phyloP scores from a whole-genome alignment of 495 filamentous ascomycete species.

The Tuber brumale region DNA sequence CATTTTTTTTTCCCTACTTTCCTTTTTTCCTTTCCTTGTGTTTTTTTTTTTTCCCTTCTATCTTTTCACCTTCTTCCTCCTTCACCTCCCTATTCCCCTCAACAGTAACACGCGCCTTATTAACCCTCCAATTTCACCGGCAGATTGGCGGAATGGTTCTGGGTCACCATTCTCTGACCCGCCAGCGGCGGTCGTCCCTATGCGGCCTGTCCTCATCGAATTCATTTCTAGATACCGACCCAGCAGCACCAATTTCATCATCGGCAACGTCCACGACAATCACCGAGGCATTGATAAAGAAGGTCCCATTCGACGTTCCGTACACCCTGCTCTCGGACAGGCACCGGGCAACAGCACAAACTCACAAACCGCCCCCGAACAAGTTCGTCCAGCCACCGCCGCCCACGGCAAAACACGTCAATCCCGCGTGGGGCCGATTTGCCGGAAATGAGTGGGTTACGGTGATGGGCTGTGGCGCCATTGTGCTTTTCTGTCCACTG shows the following conservation, averaged over 20 bases:
- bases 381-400: not conserved
- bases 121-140: not conserved
- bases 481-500: slow-evolving; percentile 37
- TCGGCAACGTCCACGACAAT: not conserved
- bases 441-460: slow-evolving; percentile 35
- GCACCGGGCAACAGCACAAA: slow-evolving; percentile 17
- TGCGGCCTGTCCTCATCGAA: slow-evolving; percentile 23
- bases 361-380: slow-evolving; percentile 27
- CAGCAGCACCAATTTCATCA: slow-evolving; percentile 20
- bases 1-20: not conserved
- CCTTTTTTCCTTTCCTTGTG: not conserved
- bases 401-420: slow-evolving; percentile 23
- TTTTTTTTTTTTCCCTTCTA: not conserved
- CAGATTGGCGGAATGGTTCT: slow-evolving; percentile 21
- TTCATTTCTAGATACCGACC: slow-evolving; percentile 26
- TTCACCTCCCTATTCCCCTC: not conserved
- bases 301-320: not conserved
- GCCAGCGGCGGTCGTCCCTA: slow-evolving; percentile 19
- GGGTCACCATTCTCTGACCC: slow-evolving; percentile 21
- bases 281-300: not conserved
- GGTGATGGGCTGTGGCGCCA: slow-evolving; percentile 30
- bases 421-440: slow-evolving; percentile 39
- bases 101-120: not conserved
- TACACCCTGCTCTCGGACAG: not conserved
- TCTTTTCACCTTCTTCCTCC: not conserved